Evolutionary conservation across 345 rosid species (phyloP).

Genomic region (Hirschfeldia incana): DNA sequence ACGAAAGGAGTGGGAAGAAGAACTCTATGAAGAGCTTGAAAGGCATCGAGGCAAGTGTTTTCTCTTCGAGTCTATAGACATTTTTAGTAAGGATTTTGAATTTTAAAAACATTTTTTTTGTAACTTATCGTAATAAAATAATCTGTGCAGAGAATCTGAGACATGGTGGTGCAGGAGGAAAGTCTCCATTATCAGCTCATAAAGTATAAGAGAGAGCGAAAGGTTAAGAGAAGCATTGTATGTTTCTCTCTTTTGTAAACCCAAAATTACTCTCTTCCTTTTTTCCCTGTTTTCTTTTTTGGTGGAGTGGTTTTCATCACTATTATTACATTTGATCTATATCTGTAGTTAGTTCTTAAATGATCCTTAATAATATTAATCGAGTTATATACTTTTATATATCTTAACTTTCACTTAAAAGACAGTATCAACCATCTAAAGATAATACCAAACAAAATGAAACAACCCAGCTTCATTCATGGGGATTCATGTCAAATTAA

Average conservation of each 20-base stretch:
- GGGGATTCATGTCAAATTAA: no score
- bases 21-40: conserved; percentile 84
- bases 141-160: conserved; percentile 70
- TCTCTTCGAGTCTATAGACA: background rate
- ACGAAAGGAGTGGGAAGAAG: conserved; percentile 79
- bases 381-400: background rate
- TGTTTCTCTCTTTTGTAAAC: conserved; percentile 26
- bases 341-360: conserved; percentile 33
- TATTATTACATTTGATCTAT: conserved; percentile 24
- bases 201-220: conserved; percentile 50
- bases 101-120: background rate
- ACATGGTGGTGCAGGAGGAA: conserved; percentile 55
- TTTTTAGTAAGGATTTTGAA: background rate
- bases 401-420: conserved; percentile 5
- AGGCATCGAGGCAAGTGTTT: conserved; percentile 57
- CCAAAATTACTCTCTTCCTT: conserved; percentile 8
- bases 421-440: background rate
- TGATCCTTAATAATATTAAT: conserved; percentile 7
- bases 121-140: background rate
- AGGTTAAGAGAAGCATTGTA: conserved; percentile 42
- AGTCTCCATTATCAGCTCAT: conserved; percentile 62
- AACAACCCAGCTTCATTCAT: background rate
- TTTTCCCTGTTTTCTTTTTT: background rate
- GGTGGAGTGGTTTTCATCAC: conserved; percentile 13
- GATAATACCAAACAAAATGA: background rate